Base-by-base conservation (phyloP, 106 monocot species). In the Acorus calamus region DNA sequence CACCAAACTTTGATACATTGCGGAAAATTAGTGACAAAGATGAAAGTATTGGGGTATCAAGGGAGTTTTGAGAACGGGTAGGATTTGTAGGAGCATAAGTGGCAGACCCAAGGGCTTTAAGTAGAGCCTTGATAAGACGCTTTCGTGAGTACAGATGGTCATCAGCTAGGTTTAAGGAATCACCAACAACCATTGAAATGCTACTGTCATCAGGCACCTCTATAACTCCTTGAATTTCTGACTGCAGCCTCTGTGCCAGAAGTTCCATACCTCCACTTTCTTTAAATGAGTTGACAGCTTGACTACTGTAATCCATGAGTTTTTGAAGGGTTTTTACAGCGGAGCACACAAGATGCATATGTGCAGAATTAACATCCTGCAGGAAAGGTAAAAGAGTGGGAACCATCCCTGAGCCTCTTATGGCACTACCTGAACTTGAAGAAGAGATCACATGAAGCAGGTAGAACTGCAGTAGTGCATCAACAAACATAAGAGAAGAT, bases 321-420 rank as follows among this genome's bases (percentile, higher is more conserved):
- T 99, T 99, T 52, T 99, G 98, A 73, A 99, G 83, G 14, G 79
- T 92, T 65, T 88, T 99, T 8, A 99, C 98, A 44, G 88, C 83
- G 57, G 83, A 73, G 54, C 77, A 81, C 42, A 99, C 92, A 71
- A 99, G 83, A 77, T 99, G 80, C 73, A 88, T 76, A 56, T 92
- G 92, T 9, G 74, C 53, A 55, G 81, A 78, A 65, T 99, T 83
- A 73, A 44, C 74, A 53, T 99, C 81, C 53, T 79, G 83, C 49
- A 99, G 61, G 11, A 99, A 81, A 0, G 98, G 88, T 51, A 99
- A 65, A 9, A 99, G 77, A 10, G 98, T 88, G 12, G 88, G 79
- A 58, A 99, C 85, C 83, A 99, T 77, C 66, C 92, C 98, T 6
- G 88, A 82, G 0, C 85, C 88, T 60, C 98, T 83, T 54, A 92